A percentile compares a stretch with the other conserved stretches of the same genome.
Evolutionary conservation across 2,329 filamentous ascomycete genomes (phyloP).

Genomic region (Talaromyces sp.): DNA sequence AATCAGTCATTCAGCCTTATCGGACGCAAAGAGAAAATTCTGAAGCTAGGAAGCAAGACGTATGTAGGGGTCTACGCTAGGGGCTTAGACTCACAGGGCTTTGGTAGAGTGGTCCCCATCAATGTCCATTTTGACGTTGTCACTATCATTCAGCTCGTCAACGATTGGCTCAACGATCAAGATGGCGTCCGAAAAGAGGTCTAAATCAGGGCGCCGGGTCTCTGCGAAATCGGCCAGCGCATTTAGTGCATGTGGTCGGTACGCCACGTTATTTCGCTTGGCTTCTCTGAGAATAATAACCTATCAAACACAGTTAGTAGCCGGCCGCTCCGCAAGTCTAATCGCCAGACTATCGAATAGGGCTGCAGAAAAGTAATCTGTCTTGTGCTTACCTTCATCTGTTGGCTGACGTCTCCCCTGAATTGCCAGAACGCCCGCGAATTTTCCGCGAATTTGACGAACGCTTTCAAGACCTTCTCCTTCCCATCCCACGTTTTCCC

Average conservation of each 20-base stretch:
- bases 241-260: slow-evolving; percentile 70
- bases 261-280: slow-evolving; percentile 83
- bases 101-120: slow-evolving; percentile 50
- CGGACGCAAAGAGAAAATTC: background rate
- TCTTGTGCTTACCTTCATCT: slow-evolving; percentile 60
- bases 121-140: slow-evolving; percentile 66
- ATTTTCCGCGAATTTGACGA: slow-evolving; percentile 71
- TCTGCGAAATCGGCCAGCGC: slow-evolving; percentile 70
- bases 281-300: slow-evolving; percentile 74
- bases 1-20: slow-evolving; percentile 7
- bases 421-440: slow-evolving; percentile 57
- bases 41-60: background rate
- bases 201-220: slow-evolving; percentile 62
- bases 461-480: slow-evolving; percentile 74
- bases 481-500: slow-evolving; percentile 94
- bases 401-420: slow-evolving; percentile 55
- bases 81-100: slow-evolving; percentile 26
- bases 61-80: background rate
- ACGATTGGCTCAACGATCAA: slow-evolving; percentile 62
- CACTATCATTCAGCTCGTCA: slow-evolving; percentile 50
- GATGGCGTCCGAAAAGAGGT: slow-evolving; percentile 65
- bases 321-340: slow-evolving; percentile 9
- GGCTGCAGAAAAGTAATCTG: background rate
- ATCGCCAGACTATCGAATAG: slow-evolving; percentile 9
- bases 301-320: slow-evolving; percentile 37